Percentiles rank a stretch among this genome's conserved stretches.
phyloP scores from a whole-genome alignment of 2,329 filamentous ascomycete genomes.

The Exophiala dermatitidis region DNA sequence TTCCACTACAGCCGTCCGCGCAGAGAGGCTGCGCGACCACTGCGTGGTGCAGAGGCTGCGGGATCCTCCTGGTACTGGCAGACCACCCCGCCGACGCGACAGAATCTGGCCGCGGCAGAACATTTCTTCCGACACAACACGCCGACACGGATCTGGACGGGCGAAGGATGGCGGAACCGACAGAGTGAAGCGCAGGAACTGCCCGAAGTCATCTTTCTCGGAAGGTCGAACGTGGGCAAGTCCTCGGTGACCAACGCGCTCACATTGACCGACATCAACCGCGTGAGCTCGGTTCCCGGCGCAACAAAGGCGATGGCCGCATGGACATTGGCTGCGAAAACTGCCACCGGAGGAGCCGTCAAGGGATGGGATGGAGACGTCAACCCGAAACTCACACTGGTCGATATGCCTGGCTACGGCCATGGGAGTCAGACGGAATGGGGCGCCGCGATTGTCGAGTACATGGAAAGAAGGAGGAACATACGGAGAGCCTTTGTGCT shows the following conservation, averaged over 20 bases:
- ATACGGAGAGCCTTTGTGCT: constrained; percentile 58
- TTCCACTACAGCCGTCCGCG: constrained; percentile 1
- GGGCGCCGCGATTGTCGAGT: constrained; percentile 63
- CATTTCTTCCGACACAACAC: constrained; percentile 43
- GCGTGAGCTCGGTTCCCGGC: constrained; percentile 45
- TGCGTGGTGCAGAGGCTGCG: background rate
- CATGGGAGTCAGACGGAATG: constrained; percentile 54
- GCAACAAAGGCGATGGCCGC: constrained; percentile 60
- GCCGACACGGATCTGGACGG: constrained; percentile 53
- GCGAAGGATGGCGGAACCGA: constrained; percentile 54
- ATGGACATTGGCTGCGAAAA: constrained; percentile 52
- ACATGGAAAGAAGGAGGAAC: constrained; percentile 55
- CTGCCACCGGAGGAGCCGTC: constrained; percentile 28
- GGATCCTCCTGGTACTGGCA: constrained; percentile 40
- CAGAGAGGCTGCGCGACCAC: background rate
- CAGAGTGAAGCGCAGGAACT: constrained; percentile 34
- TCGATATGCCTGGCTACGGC: constrained; percentile 68
- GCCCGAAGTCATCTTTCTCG: constrained; percentile 60
- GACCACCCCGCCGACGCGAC: constrained; percentile 38
- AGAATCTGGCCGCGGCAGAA: constrained; percentile 38
- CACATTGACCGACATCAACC: constrained; percentile 34
- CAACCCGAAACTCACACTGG: constrained; percentile 48
- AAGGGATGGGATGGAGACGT: constrained; percentile 27
- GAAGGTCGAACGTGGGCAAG: constrained; percentile 65
- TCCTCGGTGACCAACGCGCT: constrained; percentile 60